These are phyloP conservation scores for Daldinia eschscholtzii DNA, from an alignment of 2,329 filamentous ascomycete genomes.

Conservation along the genomic window DNA sequence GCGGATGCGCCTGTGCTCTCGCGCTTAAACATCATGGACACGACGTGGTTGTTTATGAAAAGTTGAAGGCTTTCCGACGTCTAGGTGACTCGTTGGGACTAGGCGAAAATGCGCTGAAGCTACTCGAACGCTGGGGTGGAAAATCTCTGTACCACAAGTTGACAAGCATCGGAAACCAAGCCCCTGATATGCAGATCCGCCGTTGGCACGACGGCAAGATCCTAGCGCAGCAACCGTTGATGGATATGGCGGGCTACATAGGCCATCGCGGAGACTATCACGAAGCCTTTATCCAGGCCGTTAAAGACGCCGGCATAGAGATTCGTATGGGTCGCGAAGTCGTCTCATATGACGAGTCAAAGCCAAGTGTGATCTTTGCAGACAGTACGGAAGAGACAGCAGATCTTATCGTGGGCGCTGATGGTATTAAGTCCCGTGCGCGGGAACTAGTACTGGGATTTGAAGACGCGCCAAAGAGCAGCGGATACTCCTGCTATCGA, in stretches of 20 bases:
- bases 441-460: slow-evolving; percentile 65
- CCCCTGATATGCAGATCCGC: slow-evolving; percentile 62
- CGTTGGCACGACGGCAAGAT: slow-evolving; percentile 62
- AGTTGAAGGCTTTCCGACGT: slow-evolving; percentile 58
- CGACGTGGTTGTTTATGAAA: slow-evolving; percentile 59
- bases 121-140: slow-evolving; percentile 61
- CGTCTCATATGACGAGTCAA: slow-evolving; percentile 54
- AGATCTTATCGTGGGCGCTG: slow-evolving; percentile 65
- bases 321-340: slow-evolving; percentile 58
- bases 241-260: slow-evolving; percentile 64
- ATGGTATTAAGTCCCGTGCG: slow-evolving; percentile 63
- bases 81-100: slow-evolving; percentile 61
- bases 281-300: slow-evolving; percentile 56
- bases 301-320: slow-evolving; percentile 56
- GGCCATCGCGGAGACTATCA: slow-evolving; percentile 61
- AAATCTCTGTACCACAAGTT: slow-evolving; percentile 53
- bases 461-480: slow-evolving; percentile 64
- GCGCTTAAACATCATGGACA: slow-evolving; percentile 62
- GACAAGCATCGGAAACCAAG: slow-evolving; percentile 61
- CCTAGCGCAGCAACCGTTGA: slow-evolving; percentile 61
- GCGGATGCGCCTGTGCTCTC: slow-evolving; percentile 62
- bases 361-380: slow-evolving; percentile 52
- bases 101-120: slow-evolving; percentile 61
- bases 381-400: slow-evolving; percentile 56
- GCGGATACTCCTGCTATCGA: slow-evolving; percentile 66